A percentile compares a stretch with the other conserved stretches of the same genome.
phyloP scores from a whole-genome alignment of 306 rosid genomes.

The Delonix regia region DNA sequence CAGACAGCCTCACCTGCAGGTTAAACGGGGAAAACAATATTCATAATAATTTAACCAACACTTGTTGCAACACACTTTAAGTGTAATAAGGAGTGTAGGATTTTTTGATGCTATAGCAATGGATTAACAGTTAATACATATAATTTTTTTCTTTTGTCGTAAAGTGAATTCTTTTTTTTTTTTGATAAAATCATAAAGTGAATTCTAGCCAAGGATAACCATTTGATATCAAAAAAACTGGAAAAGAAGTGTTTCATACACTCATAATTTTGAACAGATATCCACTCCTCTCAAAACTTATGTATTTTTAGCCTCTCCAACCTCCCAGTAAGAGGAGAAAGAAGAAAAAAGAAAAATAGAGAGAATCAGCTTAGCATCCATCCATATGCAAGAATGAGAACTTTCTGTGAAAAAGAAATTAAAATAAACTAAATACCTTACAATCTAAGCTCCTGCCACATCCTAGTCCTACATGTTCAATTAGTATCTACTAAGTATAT shows the following conservation, averaged over 20 bases:
- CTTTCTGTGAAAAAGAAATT: not conserved
- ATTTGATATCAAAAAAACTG: not conserved
- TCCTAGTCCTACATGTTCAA: not conserved
- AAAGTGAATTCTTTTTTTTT: not conserved
- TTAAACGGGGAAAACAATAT: conserved; percentile 25
- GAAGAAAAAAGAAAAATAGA: not conserved
- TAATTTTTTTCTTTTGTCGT: not conserved
- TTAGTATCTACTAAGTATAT: not conserved
- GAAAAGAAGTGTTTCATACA: not conserved
- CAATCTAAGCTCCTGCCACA: not conserved
- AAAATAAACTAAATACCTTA: not conserved
- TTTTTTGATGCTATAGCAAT: not conserved
- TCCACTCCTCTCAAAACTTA: not conserved
- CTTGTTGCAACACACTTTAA: not conserved
- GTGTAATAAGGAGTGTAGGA: not conserved
- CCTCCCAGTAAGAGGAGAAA: not conserved
- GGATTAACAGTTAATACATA: not conserved
- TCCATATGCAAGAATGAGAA: not conserved
- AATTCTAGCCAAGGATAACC: not conserved
- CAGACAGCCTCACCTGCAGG: conserved; percentile 93
- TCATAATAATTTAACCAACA: not conserved
- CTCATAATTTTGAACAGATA: not conserved
- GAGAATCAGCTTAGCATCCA: not conserved
- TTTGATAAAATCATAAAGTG: too few relatives aligned
- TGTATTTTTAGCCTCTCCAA: not conserved